Evolutionary conservation across 2,329 filamentous ascomycete genomes (phyloP).

Genomic region (Talaromyces amestolkiae): DNA sequence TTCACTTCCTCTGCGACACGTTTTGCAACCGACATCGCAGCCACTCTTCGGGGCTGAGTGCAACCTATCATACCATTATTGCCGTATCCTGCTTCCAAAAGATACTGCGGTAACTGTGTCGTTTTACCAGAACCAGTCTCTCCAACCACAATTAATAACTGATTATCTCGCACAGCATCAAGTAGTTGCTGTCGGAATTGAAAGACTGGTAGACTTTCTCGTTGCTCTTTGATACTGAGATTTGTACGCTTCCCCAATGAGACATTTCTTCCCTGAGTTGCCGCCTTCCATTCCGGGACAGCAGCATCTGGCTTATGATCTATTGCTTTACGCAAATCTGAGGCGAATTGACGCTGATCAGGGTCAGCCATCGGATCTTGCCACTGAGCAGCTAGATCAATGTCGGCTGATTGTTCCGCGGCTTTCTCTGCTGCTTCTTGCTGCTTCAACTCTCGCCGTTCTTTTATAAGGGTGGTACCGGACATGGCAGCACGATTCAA

Average conservation of each 20-base stretch:
- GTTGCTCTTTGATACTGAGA: slow-evolving; percentile 91
- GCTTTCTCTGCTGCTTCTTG: slow-evolving; percentile 78
- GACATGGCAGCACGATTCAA: slow-evolving; percentile 96
- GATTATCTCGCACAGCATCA: slow-evolving; percentile 80
- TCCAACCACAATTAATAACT: slow-evolving; percentile 91
- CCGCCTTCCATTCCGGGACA: slow-evolving; percentile 90
- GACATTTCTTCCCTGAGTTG: slow-evolving; percentile 73
- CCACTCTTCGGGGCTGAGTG: slow-evolving; percentile 93
- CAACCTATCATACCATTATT: slow-evolving; percentile 89
- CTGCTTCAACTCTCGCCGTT: slow-evolving; percentile 82
- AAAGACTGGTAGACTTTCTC: slow-evolving; percentile 84
- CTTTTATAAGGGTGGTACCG: slow-evolving; percentile 81
- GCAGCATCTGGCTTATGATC: slow-evolving; percentile 51
- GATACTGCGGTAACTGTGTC: slow-evolving; percentile 77
- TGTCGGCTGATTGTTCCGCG: slow-evolving; percentile 70
- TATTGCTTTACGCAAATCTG: slow-evolving; percentile 72
- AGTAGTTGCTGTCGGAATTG: slow-evolving; percentile 85
- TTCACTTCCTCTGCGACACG: slow-evolving; percentile 96
- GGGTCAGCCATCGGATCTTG: slow-evolving; percentile 92
- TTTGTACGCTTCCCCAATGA: slow-evolving; percentile 81
- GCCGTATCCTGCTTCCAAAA: slow-evolving; percentile 87
- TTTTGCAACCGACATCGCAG: slow-evolving; percentile 95
- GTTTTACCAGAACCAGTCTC: slow-evolving; percentile 98
- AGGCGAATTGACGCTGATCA: slow-evolving; percentile 82
- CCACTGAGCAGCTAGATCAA: slow-evolving; percentile 69